A percentile compares a stretch with the other conserved stretches of the same genome.
Conservation (phyloP, 2,329 filamentous ascomycete genomes). For the Colletotrichum cuscutae region DNA sequence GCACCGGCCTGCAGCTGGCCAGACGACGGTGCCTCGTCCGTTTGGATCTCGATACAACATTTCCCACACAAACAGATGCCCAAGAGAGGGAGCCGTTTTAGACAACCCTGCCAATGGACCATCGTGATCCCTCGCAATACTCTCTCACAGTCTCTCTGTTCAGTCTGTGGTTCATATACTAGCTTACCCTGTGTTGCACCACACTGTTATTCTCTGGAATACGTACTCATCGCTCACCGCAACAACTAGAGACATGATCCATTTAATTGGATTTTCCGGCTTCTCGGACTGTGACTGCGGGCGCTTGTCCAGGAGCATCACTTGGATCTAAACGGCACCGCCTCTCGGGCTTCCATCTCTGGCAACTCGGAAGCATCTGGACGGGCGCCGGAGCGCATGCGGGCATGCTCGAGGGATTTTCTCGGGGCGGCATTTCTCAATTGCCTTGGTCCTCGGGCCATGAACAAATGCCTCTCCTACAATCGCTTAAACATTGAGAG, state of each 20-base stretch:
- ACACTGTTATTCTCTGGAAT: not conserved
- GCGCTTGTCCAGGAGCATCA: conserved; percentile 7
- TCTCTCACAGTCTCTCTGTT: not conserved
- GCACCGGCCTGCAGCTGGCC: conserved; percentile 27
- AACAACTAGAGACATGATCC: conserved; percentile 24
- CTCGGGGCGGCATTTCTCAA: not conserved
- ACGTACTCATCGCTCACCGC: conserved; percentile 26
- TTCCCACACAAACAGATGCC: conserved; percentile 21
- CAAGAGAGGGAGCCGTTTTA: conserved; percentile 13
- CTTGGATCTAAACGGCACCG: not conserved
- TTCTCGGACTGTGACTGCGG: conserved; percentile 19
- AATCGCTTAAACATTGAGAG: not conserved
- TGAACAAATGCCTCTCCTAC: not conserved
- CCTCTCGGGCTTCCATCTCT: conserved; percentile 26
- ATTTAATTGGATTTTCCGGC: conserved; percentile 30
- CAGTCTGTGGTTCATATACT: not conserved
- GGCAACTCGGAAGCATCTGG: conserved; percentile 10
- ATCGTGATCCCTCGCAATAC: conserved; percentile 8
- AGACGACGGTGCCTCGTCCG: conserved; percentile 26
- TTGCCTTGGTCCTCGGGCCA: not conserved
- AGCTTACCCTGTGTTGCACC: not conserved
- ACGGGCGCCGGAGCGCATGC: conserved; percentile 24
- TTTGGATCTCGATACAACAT: conserved; percentile 33
- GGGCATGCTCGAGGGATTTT: conserved; percentile 21
- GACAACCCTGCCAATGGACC: conserved; percentile 25